phyloP scores from a whole-genome alignment of 192 early-diverging fungal genomes.

The Podila epicladia region DNA sequence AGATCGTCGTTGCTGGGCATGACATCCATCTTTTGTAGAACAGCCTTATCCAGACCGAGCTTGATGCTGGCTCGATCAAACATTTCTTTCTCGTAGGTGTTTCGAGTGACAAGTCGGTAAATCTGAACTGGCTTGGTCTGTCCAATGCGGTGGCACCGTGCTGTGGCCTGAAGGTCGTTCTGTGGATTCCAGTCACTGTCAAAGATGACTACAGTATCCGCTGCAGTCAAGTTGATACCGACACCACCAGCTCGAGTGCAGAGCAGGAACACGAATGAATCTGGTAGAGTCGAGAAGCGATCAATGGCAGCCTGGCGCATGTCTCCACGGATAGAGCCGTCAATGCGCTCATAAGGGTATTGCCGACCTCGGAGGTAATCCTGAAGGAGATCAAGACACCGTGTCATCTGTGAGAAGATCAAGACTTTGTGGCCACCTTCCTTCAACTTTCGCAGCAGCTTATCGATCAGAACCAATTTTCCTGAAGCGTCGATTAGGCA shows the following conservation, averaged over 20 bases:
- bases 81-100: conserved; percentile 91
- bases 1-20: conserved; percentile 51
- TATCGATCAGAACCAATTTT: conserved; percentile 86
- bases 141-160: conserved; percentile 87
- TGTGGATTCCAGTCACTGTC: conserved; percentile 93
- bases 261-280: conserved; percentile 87
- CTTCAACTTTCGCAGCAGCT: conserved; percentile 76
- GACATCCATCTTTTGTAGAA: conserved; percentile 79
- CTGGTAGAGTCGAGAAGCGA: conserved; percentile 77
- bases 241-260: conserved; percentile 90
- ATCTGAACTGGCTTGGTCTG: conserved; percentile 87
- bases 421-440: conserved; percentile 85
- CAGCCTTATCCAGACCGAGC: conserved; percentile 81
- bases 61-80: conserved; percentile 91
- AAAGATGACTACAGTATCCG: conserved; percentile 90
- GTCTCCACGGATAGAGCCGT: conserved; percentile 81
- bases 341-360: conserved; percentile 84
- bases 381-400: conserved; percentile 82
- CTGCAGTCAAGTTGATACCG: conserved; percentile 89
- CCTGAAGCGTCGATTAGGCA: conserved; percentile 82
- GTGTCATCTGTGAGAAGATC: conserved; percentile 91
- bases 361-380: conserved; percentile 81
- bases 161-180: conserved; percentile 89
- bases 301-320: conserved; percentile 88
- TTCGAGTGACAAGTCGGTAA: conserved; percentile 79